Conservation (phyloP, 768 basidiomycete genomes). For the Coprinopsis cinerea region DNA sequence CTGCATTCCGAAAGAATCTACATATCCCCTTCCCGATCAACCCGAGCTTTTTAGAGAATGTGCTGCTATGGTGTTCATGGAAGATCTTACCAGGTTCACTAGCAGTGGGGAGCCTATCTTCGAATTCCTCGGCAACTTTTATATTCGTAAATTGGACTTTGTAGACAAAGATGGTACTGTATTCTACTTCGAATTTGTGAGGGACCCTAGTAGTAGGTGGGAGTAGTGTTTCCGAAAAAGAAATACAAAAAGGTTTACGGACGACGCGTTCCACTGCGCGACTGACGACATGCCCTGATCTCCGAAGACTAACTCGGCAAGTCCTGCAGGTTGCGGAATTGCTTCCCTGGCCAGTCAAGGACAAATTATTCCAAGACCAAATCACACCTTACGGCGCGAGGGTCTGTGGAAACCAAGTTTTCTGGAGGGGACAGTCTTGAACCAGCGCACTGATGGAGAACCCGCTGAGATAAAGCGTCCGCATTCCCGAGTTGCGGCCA, state of each 20-base stretch:
- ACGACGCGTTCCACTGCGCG: constrained; percentile 73
- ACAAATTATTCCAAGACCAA: constrained; percentile 75
- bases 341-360: constrained; percentile 86
- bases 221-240: background rate
- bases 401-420: constrained; percentile 83
- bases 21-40: too few species aligned
- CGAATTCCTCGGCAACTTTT: constrained; percentile 5
- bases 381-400: constrained; percentile 58
- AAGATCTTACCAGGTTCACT: background rate
- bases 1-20: too few species aligned
- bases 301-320: constrained; percentile 91
- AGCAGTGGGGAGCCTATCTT: background rate
- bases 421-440: constrained; percentile 93
- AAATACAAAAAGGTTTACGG: constrained; percentile 65
- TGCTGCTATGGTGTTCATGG: constrained; percentile 1
- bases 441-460: constrained; percentile 74
- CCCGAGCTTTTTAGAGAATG: background rate
- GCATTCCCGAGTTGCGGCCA: constrained; percentile 80
- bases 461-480: constrained; percentile 60
- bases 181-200: background rate
- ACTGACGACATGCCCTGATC: constrained; percentile 81
- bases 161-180: background rate
- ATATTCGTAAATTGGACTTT: background rate
- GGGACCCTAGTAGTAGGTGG: background rate
- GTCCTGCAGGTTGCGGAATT: constrained; percentile 87